Base-by-base conservation (phyloP, 148 eudicot species). In the Rhododendron williamsianum region DNA sequence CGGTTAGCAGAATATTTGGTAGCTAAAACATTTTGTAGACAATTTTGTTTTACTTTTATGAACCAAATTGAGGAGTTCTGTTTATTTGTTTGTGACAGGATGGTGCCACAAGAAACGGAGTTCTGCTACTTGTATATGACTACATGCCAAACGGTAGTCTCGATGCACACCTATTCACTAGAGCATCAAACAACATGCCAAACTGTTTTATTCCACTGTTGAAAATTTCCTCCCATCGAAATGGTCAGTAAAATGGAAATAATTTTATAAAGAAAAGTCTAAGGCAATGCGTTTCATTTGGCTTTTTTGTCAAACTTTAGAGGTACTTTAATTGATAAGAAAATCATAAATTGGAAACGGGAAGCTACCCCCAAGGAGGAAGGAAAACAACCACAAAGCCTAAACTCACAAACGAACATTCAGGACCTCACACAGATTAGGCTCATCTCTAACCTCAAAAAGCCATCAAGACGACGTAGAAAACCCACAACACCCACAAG, bases 91-190 rank as follows among this genome's bases (percentile, higher is more conserved):
- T 60, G 25, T 23, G 27, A 27, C 19, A 71, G 38, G 76, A 71
- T 71, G 76, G 98, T 96, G 98, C 73, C 96, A 96, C 91, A 90
- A 93, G 88, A 90, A 90, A 11, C 93, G 92, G 52, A 89, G 91
- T n/a, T n/a, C 91, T 96, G 1, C 91, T 96, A 0, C 78, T 96
- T 35, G 93, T 96, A 0, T 96, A 96, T 41, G 98, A 96, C 83
- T 94, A 92, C 91, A 92, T 96, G 98, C 97, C 95, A 0, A 96
- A 94, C 4, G 97, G 97, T 11, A 94, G 98, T 84, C 92, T 96
- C 1, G 98, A 96, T 89, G 83, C 76, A 89, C 95, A 92, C 89
- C 91, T 93, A 72, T 96, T 96, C 9, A 97, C 95, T 9, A 93
- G 97, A 0, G 97, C 97, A 71, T 76, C 91, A 1, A 93, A 38